phyloP scores from a whole-genome alignment of 306 rosid species.

The Inga laurina region DNA sequence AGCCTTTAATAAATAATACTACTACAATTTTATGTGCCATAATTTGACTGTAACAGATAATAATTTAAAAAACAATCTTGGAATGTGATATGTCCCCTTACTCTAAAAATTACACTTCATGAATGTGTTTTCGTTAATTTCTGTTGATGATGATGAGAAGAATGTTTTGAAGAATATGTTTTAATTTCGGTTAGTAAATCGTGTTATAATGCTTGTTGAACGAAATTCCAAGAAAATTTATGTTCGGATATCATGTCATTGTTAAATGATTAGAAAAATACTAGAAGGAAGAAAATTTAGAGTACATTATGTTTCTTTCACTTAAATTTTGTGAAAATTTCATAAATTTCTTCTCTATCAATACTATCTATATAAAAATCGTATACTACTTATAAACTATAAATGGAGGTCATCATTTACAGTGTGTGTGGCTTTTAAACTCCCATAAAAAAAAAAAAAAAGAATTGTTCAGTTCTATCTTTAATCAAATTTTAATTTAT shows the following conservation, averaged over 20 bases:
- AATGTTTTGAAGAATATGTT: neutral
- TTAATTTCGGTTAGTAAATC: neutral
- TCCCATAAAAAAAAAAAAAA: too few species aligned
- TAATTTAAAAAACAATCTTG: neutral
- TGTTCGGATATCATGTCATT: neutral
- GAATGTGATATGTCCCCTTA: neutral
- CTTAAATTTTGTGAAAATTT: neutral
- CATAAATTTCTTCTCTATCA: too few species aligned
- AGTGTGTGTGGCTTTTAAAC: too few species aligned
- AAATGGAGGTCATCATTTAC: too few species aligned
- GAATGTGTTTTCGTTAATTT: neutral
- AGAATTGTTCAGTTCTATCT: too few species aligned
- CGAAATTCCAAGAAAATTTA: neutral
- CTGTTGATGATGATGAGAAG: neutral
- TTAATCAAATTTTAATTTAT: too few species aligned
- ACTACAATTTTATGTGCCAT: neutral
- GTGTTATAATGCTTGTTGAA: neutral
- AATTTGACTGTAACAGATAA: slow-evolving; percentile 1
- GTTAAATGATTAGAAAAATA: too few species aligned
- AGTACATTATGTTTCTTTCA: too few species aligned
- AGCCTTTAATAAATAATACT: slow-evolving; percentile 18
- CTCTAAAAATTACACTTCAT: neutral
- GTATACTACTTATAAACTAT: too few species aligned
- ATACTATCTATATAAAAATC: too few species aligned
- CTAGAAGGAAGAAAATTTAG: neutral